phyloP scores from a whole-genome alignment of 2,329 filamentous ascomycete species.

The Amesomyces nigricolor region DNA sequence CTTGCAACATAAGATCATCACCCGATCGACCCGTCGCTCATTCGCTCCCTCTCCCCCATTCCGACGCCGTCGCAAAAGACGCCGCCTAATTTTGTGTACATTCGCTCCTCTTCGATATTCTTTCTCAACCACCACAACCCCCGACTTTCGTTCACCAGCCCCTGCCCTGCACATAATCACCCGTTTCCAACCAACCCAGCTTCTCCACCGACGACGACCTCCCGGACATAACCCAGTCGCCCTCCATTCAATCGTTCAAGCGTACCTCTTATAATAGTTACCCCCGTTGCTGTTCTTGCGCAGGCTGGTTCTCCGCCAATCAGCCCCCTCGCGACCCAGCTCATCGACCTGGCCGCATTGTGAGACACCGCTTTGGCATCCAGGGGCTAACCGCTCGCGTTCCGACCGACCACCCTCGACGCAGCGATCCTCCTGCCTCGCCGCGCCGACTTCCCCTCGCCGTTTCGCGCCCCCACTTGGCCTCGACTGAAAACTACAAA shows the following conservation, averaged over 20 bases:
- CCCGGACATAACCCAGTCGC: not conserved
- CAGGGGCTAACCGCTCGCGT: conserved; percentile 21
- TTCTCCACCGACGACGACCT: not conserved
- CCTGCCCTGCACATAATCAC: not conserved
- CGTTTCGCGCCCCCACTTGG: conserved; percentile 6
- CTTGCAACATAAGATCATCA: conserved; percentile 12
- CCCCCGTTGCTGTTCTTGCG: not conserved
- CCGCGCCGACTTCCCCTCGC: conserved; percentile 11
- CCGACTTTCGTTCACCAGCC: conserved; percentile 8
- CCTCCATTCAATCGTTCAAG: not conserved
- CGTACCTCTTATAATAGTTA: not conserved
- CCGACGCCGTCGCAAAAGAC: conserved; percentile 1
- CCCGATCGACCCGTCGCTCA: conserved; percentile 15
- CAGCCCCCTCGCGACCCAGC: not conserved
- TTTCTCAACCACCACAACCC: not conserved
- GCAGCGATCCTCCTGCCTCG: conserved; percentile 15
- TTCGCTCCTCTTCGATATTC: conserved; percentile 2
- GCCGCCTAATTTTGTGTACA: conserved; percentile 7
- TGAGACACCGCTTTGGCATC: conserved; percentile 21
- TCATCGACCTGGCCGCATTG: conserved; percentile 10
- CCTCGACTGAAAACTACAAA: conserved; percentile 13
- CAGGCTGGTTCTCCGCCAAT: conserved; percentile 2
- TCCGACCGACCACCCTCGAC: conserved; percentile 14
- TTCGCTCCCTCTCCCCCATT: conserved; percentile 8
- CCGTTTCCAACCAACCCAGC: not conserved